These are phyloP conservation scores for Coemansia sp. DNA, from an alignment of 192 early-diverging fungal species.

Conservation along the genomic window DNA sequence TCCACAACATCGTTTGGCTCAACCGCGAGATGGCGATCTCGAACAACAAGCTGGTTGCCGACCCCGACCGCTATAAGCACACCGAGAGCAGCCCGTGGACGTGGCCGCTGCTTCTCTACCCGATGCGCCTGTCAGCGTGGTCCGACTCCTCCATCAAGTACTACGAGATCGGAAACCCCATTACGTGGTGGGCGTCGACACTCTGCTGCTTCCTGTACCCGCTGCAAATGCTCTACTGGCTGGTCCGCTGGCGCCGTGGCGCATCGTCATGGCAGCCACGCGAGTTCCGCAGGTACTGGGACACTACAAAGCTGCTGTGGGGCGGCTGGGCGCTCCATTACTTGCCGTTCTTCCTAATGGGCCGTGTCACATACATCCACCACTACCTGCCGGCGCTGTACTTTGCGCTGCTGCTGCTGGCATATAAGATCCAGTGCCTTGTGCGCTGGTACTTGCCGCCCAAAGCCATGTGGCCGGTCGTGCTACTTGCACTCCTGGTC, in stretches of 20 bases:
- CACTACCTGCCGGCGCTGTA: slow-evolving; percentile 73
- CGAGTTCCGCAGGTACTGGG: slow-evolving; percentile 56
- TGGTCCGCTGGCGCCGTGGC: slow-evolving; percentile 40
- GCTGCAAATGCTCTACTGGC: slow-evolving; percentile 37
- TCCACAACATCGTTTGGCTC: slow-evolving; percentile 55
- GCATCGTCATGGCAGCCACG: slow-evolving; percentile 33
- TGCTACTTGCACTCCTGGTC: not conserved
- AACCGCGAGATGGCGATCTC: slow-evolving; percentile 74
- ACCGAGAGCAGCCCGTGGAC: slow-evolving; percentile 58
- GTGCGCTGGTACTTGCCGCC: slow-evolving; percentile 47
- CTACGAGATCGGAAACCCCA: slow-evolving; percentile 66
- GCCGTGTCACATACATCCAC: slow-evolving; percentile 69
- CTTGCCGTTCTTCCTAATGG: slow-evolving; percentile 67
- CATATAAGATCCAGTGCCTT: slow-evolving; percentile 72
- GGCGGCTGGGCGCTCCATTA: slow-evolving; percentile 65
- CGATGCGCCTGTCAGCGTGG: slow-evolving; percentile 67
- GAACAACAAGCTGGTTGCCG: slow-evolving; percentile 67
- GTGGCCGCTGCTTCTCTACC: slow-evolving; percentile 62
- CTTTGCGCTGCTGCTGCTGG: slow-evolving; percentile 66
- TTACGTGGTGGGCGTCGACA: slow-evolving; percentile 55
- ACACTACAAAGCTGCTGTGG: slow-evolving; percentile 53
- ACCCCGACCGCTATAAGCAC: slow-evolving; percentile 65
- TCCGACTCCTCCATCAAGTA: slow-evolving; percentile 61
- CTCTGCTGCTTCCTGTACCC: slow-evolving; percentile 15
- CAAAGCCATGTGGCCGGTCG: slow-evolving; percentile 17